A percentile compares a stretch with the other conserved stretches of the same genome.
These are phyloP conservation scores for Nematocida sp. DNA, from an alignment of 371 early-diverging fungal species.

Conservation along the genomic window DNA sequence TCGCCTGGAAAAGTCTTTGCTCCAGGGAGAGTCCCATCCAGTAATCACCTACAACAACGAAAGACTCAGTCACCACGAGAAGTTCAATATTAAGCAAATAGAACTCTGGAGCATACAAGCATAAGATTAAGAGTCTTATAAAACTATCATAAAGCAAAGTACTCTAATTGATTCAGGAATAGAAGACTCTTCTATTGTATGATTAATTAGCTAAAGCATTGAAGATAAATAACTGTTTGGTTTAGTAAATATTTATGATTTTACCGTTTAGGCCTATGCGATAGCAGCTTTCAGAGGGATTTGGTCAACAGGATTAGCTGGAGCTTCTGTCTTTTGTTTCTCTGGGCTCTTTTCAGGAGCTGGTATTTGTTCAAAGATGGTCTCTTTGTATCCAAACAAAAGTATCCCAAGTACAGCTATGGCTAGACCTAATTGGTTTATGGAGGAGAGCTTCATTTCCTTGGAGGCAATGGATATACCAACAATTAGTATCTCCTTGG, in stretches of 20 bases:
- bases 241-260: neutral
- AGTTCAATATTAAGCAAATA: constrained; percentile 35
- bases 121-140: too few species aligned
- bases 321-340: neutral
- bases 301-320: neutral
- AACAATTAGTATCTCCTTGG: constrained; percentile 64
- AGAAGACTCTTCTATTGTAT: too few species aligned
- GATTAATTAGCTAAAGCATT: too few species aligned
- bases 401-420: constrained; percentile 61
- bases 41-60: constrained; percentile 54
- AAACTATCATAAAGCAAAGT: too few species aligned
- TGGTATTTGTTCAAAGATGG: neutral
- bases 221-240: neutral
- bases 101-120: constrained; percentile 51
- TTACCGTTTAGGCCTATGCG: neutral
- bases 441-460: constrained; percentile 32
- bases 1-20: constrained; percentile 15
- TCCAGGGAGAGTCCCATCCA: constrained; percentile 40
- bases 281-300: neutral
- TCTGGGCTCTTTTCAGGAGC: neutral
- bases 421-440: constrained; percentile 60
- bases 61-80: constrained; percentile 22
- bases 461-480: constrained; percentile 50
- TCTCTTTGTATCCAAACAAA: constrained; percentile 37
- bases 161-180: too few species aligned